Evolutionary conservation across 164 flowering plant species (phyloP).

Genomic region (Aristolochia fimbriata): DNA sequence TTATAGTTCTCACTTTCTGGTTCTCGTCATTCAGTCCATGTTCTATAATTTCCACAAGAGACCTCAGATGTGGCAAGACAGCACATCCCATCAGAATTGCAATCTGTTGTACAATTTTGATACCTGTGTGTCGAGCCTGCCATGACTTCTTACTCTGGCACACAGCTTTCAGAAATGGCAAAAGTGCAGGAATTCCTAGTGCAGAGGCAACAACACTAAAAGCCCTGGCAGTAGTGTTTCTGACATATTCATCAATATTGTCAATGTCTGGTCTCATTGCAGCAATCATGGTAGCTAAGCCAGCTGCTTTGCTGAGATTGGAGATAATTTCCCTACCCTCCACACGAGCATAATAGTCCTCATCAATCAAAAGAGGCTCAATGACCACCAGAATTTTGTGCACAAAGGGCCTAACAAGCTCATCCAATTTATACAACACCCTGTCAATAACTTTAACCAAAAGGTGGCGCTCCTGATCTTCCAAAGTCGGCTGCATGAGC

Average conservation of each 20-base stretch:
- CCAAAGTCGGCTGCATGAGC: conserved; percentile 97
- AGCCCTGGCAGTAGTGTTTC: conserved; percentile 97
- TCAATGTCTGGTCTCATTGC: conserved; percentile 99
- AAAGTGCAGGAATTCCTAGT: conserved; percentile 86
- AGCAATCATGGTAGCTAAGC: conserved; percentile 99
- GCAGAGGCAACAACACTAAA: conserved; percentile 99
- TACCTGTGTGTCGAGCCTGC: conserved; percentile 99
- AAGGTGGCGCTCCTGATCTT: conserved; percentile 97
- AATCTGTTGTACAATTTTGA: conserved; percentile 95
- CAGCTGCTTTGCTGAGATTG: conserved; percentile 96
- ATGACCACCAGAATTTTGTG: conserved; percentile 95
- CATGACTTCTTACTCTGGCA: conserved; percentile 99
- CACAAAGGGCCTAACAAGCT: conserved; percentile 89
- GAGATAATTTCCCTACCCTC: conserved; percentile 97
- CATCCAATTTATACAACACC: conserved; percentile 92
- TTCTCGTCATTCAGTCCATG: conserved; percentile 95
- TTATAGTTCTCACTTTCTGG: conserved; percentile 94
- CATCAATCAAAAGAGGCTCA: conserved; percentile 95
- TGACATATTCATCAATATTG: conserved; percentile 94
- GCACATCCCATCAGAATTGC: conserved; percentile 98
- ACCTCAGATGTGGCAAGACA: conserved; percentile 86
- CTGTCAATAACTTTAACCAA: conserved; percentile 96
- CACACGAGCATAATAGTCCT: conserved; percentile 96
- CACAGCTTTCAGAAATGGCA: conserved; percentile 93
- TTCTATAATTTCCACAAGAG: conserved; percentile 93